A percentile compares a stretch with the other conserved stretches of the same genome.
Conservation (phyloP, 2,329 filamentous ascomycete species). For the Cadophora luteo-olivacea region DNA sequence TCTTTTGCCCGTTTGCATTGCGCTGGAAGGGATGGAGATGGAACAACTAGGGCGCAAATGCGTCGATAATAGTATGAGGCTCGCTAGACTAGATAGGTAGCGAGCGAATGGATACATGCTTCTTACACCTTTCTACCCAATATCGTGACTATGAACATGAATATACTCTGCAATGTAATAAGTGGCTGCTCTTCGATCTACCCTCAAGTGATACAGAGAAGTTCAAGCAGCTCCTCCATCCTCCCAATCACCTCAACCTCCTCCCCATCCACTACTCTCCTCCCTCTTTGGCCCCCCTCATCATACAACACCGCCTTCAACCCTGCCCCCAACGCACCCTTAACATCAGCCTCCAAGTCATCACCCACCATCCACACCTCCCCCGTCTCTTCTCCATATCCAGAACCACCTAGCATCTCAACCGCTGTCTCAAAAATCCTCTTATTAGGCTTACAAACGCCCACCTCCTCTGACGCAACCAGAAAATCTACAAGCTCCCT, state of each 20-base stretch:
- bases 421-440: not conserved
- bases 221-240: not conserved
- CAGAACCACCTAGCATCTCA: not conserved
- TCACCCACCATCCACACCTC: not conserved
- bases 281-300: not conserved
- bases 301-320: not conserved
- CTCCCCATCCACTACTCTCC: not conserved
- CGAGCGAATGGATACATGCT: conserved; percentile 6
- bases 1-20: not conserved
- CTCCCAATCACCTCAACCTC: not conserved
- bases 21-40: not conserved
- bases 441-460: not conserved
- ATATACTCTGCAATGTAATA: not conserved
- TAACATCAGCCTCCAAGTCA: not conserved
- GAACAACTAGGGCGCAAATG: not conserved
- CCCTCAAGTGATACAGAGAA: not conserved
- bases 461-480: not conserved
- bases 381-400: not conserved
- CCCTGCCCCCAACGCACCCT: not conserved
- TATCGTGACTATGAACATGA: not conserved
- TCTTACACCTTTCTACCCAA: not conserved
- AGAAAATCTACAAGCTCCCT: not conserved
- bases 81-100: not conserved
- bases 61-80: not conserved
- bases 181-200: too few species aligned